Base-by-base conservation (phyloP, 2,329 filamentous ascomycete genomes). In the Dothideomycetidae sp. region DNA sequence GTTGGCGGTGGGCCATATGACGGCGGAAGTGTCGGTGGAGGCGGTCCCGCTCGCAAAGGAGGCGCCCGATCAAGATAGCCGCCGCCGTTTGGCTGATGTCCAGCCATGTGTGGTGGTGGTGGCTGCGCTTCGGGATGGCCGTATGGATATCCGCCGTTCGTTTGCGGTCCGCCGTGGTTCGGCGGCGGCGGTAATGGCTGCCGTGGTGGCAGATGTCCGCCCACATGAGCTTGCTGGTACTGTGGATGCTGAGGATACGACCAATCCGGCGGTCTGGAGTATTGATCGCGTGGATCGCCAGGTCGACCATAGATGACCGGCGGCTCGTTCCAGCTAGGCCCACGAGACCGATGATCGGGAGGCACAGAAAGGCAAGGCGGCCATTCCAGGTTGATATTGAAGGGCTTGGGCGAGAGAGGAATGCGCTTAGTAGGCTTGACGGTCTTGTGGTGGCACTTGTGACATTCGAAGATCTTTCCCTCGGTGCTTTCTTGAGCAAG, bases 381-480 rank as follows among this genome's bases (percentile, higher is more conserved):
- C 29, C 29, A 38, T 5, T 38, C 36, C n/a, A 33, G 10, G 5
- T 31, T 33, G 29, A 38, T 32, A 12, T 38, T 38, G 36, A 38
- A 14, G 3, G 29, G 29, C 30, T 38, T 38, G 9, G 36, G 36
- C 5, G 36, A 38, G 9, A 38, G 14, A 3, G 36, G 36, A 33
- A 38, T 38, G 11, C 36, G 36, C 18, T 38, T 29, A 3, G 36
- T 29, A 10, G 36, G 36, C 30, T 32, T 38, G n/a, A 28, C 31
- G 5, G 36, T 30, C 13, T 29, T 31, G n/a, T 32, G 14, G 13
- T 38, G 34, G 14, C 39, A 41, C 31, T 37, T 32, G 39, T 37
- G 34, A 29, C 39, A 33, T 21, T 41, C 39, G 19, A 33, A 31
- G 10, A 18, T 33, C 16, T 11, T 29, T 23, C 28, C 34, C 10